These are phyloP conservation scores for Colletotrichum coccodes DNA, from an alignment of 2,329 filamentous ascomycete species.

Conservation along the genomic window DNA sequence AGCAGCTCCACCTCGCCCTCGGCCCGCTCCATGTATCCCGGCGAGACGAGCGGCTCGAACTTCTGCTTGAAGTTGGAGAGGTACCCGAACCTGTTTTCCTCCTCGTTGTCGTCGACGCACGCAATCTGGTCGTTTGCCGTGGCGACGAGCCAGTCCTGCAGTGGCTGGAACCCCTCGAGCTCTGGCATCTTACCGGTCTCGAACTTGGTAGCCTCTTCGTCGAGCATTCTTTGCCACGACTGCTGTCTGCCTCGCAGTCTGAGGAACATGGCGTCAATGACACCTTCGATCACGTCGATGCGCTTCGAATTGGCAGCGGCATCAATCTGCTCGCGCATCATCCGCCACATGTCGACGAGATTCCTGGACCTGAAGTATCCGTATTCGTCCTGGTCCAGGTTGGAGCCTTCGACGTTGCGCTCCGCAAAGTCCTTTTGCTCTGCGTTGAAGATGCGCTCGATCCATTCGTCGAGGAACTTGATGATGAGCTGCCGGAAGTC, in stretches of 20 bases:
- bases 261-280: conserved; percentile 95
- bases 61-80: conserved; percentile 87
- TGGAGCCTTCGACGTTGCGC: conserved; percentile 76
- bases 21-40: conserved; percentile 81
- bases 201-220: conserved; percentile 84
- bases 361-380: conserved; percentile 94
- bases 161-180: conserved; percentile 76
- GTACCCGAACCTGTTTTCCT: conserved; percentile 80
- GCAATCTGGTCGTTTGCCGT: conserved; percentile 99
- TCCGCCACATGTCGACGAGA: conserved; percentile 94
- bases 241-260: conserved; percentile 85
- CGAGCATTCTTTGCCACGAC: conserved; percentile 87
- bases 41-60: conserved; percentile 82
- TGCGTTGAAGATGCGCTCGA: conserved; percentile 87
- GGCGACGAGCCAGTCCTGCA: conserved; percentile 96
- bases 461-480: conserved; percentile 96
- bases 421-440: conserved; percentile 86
- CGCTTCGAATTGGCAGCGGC: conserved; percentile 87
- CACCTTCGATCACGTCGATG: conserved; percentile 91
- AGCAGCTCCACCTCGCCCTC: conserved; percentile 78
- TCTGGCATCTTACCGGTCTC: conserved; percentile 65
- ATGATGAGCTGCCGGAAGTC: conserved; percentile 97
- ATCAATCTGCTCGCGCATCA: conserved; percentile 92
- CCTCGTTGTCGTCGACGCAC: conserved; percentile 92
- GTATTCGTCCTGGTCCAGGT: conserved; percentile 87